Evolutionary conservation across 1,284 basidiomycete species (phyloP), one percentile per base, ranked within the genome.

Genomic region (Cryptococcus sp.): DNA sequence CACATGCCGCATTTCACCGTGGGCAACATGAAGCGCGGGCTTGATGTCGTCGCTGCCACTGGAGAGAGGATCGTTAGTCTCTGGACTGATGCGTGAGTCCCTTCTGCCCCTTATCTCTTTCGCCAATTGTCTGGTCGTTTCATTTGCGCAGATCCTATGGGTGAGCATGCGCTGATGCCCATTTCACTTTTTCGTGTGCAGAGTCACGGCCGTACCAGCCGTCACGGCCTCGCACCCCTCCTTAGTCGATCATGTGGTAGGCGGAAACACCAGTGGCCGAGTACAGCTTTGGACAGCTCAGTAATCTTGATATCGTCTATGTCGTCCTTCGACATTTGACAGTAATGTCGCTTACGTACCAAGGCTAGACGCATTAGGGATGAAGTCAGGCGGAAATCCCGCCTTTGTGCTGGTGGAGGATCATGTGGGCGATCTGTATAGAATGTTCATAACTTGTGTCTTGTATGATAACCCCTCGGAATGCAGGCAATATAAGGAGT

Each of bases 1-100:
- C 73, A 73, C 54, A 67, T 72, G 50, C 79, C 80, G 0, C 78
- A 80, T 61, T 78, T 81, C 58, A 77, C 76, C 2, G 75, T 78
- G 13, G 81, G 81, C 17, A 78, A 80, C 67, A 82, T 82, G 81
- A 77, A 79, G 60, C 72, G 78, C 27, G 69, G 60, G 10, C 60
- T 82, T 19, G 77, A 80, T 49, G 75, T 82, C 0, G 69, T 77
- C 39, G 60, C 72, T 7, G 71, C 69, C 1, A 76, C 62, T 0
- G 79, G 80, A 17, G 73, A 78, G 41, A 65, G 67, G 38, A 69
- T 78, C n/a, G 71, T 67, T 0, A 53, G 48, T 1, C 57, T 76
- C 3, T 77, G 73, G 74, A 62, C 69, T 8, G 74, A 74, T 19
- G 69, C 51, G 71, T 70, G 55, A 65, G 69, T 68, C 1, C 20